phyloP scores from a whole-genome alignment of 495 filamentous ascomycete species.

The Trypethelium eluteriae region DNA sequence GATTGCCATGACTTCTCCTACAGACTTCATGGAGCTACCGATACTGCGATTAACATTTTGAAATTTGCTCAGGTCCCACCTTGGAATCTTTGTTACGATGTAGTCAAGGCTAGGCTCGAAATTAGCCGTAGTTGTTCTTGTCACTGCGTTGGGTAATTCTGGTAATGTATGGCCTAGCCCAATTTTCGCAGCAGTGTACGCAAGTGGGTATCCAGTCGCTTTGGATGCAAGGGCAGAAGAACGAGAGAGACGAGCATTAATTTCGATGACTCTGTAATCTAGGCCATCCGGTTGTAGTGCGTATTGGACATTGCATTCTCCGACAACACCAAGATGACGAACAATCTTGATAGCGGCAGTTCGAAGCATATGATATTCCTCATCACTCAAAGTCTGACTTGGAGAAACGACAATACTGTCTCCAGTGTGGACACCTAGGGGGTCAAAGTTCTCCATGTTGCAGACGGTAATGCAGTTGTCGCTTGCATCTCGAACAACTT shows the following conservation, averaged over 20 bases:
- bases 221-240: conserved; percentile 95
- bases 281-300: conserved; percentile 91
- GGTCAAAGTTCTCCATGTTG: conserved; percentile 99
- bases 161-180: conserved; percentile 89
- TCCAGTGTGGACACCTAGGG: conserved; percentile 94
- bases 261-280: conserved; percentile 98
- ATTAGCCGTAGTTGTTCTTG: conserved; percentile 96
- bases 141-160: conserved; percentile 93
- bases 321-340: conserved; percentile 90
- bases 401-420: conserved; percentile 98
- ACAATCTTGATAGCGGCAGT: conserved; percentile 99
- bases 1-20: conserved; percentile 98
- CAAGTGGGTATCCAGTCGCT: conserved; percentile 91
- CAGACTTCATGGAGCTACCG: conserved; percentile 93
- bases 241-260: conserved; percentile 91
- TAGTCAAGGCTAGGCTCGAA: conserved; percentile 97
- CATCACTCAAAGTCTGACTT: conserved; percentile 91
- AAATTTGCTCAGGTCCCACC: conserved; percentile 97
- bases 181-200: conserved; percentile 93
- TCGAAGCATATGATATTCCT: conserved; percentile 98
- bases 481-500: conserved; percentile 89
- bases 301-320: conserved; percentile 99
- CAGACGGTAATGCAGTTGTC: conserved; percentile 99
- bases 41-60: conserved; percentile 97
- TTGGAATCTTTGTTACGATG: conserved; percentile 94